phyloP scores from a whole-genome alignment of 2,329 filamentous ascomycete species.

The Taxawa tesnikishii region DNA sequence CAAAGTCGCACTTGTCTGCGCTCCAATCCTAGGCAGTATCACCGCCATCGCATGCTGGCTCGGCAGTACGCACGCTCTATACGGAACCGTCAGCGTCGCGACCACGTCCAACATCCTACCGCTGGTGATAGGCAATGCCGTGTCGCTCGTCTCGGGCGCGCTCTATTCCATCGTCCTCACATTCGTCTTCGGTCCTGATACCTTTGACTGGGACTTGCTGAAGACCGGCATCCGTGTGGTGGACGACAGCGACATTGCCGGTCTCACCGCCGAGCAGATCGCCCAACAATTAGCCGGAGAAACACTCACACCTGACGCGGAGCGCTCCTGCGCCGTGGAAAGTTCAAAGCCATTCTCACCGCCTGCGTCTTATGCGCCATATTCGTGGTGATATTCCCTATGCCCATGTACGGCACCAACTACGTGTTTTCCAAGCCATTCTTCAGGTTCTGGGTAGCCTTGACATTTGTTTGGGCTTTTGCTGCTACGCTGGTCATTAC shows the following conservation, averaged over 20 bases:
- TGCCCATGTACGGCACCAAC: slow-evolving; percentile 13
- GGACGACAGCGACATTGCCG: slow-evolving; percentile 1
- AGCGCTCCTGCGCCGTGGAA: slow-evolving; percentile 4
- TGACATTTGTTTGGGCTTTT: slow-evolving; percentile 15
- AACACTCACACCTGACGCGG: neutral
- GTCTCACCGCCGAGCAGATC: slow-evolving; percentile 1
- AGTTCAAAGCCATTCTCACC: slow-evolving; percentile 10
- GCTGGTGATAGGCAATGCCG: slow-evolving; percentile 13
- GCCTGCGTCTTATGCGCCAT: slow-evolving; percentile 11
- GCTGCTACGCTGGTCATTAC: slow-evolving; percentile 12
- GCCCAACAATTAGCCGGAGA: neutral
- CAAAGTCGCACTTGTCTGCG: slow-evolving; percentile 12
- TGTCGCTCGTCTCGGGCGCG: neutral
- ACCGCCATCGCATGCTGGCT: slow-evolving; percentile 10
- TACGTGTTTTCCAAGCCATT: slow-evolving; percentile 11
- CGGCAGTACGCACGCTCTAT: slow-evolving; percentile 7
- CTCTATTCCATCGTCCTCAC: slow-evolving; percentile 12
- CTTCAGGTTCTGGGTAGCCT: slow-evolving; percentile 15
- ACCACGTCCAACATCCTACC: slow-evolving; percentile 6
- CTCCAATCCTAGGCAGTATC: slow-evolving; percentile 11
- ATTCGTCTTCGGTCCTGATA: slow-evolving; percentile 10
- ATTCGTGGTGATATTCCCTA: slow-evolving; percentile 13
- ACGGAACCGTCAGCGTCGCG: slow-evolving; percentile 10
- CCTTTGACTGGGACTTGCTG: slow-evolving; percentile 14
- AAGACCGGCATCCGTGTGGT: neutral